A percentile compares a stretch with the other conserved stretches of the same genome.
phyloP scores from a whole-genome alignment of 2,329 filamentous ascomycete genomes.

The Fusarium agapanthi region DNA sequence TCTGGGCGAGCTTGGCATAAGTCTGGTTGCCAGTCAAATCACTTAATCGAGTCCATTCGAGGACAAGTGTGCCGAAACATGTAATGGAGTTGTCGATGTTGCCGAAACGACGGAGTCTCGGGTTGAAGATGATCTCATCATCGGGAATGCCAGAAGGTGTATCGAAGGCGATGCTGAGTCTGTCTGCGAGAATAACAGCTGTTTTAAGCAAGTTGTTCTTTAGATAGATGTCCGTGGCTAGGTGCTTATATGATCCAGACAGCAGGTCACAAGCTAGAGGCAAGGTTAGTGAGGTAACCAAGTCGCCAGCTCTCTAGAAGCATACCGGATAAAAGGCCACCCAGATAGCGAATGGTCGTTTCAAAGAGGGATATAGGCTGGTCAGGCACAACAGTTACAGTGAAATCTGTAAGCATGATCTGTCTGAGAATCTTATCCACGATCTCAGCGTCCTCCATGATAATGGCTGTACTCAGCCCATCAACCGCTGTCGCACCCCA shows the following conservation, averaged over 20 bases:
- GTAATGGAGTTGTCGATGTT: constrained; percentile 34
- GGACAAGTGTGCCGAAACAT: constrained; percentile 23
- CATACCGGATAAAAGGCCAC: constrained; percentile 23
- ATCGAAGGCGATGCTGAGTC: constrained; percentile 31
- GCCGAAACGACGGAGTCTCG: background rate
- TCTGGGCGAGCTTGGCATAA: constrained; percentile 21
- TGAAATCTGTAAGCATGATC: constrained; percentile 26
- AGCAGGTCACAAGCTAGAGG: constrained; percentile 22
- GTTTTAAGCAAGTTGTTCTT: background rate
- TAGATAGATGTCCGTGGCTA: background rate
- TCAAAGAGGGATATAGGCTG: constrained; percentile 29
- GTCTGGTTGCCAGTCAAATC: constrained; percentile 23
- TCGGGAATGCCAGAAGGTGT: constrained; percentile 32
- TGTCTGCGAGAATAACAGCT: constrained; percentile 15
- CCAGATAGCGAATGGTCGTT: constrained; percentile 31
- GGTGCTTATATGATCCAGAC: constrained; percentile 19
- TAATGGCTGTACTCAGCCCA: constrained; percentile 30
- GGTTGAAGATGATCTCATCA: constrained; percentile 33
- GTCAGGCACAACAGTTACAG: background rate
- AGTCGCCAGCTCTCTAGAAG: no score
- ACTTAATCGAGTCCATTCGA: constrained; percentile 34
- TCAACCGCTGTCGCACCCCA: constrained; percentile 36
- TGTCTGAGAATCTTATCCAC: constrained; percentile 30
- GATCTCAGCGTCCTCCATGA: constrained; percentile 25
- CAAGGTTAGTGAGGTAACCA: background rate